A percentile compares a stretch with the other conserved stretches of the same genome.
phyloP scores from a whole-genome alignment of 495 filamentous ascomycete species.

The Penicillium macrosclerotiorum region DNA sequence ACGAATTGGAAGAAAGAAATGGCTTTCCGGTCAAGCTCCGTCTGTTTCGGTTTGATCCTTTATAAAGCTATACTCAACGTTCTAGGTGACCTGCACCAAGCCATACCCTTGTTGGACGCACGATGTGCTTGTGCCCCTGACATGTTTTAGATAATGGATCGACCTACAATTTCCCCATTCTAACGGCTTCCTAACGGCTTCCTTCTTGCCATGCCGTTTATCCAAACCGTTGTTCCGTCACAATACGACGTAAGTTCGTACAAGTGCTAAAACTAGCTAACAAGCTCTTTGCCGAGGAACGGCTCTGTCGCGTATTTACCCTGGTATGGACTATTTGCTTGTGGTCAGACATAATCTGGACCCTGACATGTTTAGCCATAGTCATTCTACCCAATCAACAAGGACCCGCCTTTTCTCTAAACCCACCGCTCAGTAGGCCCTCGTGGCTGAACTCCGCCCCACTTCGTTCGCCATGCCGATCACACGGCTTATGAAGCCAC shows the following conservation, averaged over 20 bases:
- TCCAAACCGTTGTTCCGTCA: too few species aligned
- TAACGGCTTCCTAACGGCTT: too few species aligned
- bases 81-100: too few species aligned
- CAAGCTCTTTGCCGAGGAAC: neutral
- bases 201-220: too few species aligned
- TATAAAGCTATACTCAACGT: too few species aligned
- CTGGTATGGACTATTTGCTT: neutral
- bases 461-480: slow-evolving; percentile 15
- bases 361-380: neutral
- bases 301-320: neutral
- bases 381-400: neutral
- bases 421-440: neutral
- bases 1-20: neutral
- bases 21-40: too few species aligned
- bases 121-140: too few species aligned
- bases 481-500: slow-evolving; percentile 7
- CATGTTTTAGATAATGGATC: too few species aligned
- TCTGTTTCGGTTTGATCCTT: too few species aligned
- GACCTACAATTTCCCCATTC: too few species aligned
- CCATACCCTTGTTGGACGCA: too few species aligned
- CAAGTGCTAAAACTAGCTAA: neutral
- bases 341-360: neutral
- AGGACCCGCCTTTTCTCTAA: neutral
- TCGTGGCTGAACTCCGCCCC: neutral
- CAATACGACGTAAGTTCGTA: neutral